Evolutionary conservation across 495 filamentous ascomycete genomes (phyloP).

Genomic region (Penicillium ucsense): DNA sequence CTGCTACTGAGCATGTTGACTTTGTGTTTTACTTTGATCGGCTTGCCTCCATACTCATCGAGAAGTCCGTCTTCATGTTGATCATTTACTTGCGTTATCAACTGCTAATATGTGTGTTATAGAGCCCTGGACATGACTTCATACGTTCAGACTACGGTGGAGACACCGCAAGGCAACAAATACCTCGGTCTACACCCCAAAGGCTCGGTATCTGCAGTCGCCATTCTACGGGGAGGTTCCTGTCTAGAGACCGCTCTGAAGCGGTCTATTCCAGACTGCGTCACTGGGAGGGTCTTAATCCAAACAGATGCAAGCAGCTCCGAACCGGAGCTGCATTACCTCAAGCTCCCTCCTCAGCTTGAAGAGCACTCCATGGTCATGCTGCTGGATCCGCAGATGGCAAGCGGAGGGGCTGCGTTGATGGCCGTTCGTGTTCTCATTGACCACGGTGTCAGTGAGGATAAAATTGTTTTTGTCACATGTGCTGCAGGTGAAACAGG

Average conservation of each 20-base stretch:
- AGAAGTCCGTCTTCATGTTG: conserved; percentile 42
- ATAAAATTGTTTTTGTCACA: conserved; percentile 80
- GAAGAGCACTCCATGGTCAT: conserved; percentile 66
- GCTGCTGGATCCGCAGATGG: conserved; percentile 88
- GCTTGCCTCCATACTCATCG: conserved; percentile 70
- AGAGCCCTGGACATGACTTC: conserved; percentile 64
- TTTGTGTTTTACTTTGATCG: conserved; percentile 97
- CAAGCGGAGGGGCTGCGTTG: conserved; percentile 80
- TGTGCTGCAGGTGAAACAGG: conserved; percentile 76
- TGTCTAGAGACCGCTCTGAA: conserved; percentile 80
- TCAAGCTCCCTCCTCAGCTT: conserved; percentile 64
- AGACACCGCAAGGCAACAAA: conserved; percentile 53
- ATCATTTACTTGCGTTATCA: not conserved
- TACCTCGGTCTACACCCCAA: conserved; percentile 60
- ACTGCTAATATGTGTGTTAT: conserved; percentile 2
- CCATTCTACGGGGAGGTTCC: conserved; percentile 78
- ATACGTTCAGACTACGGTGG: conserved; percentile 50
- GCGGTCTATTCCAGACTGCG: conserved; percentile 83
- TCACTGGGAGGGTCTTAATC: conserved; percentile 80
- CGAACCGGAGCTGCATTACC: conserved; percentile 86
- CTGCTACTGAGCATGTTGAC: conserved; percentile 70
- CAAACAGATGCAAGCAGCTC: conserved; percentile 75
- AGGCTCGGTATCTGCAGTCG: conserved; percentile 76
- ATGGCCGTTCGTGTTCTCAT: conserved; percentile 94
- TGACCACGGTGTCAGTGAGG: conserved; percentile 84